These are phyloP conservation scores for Salvia rosmarinus DNA, from an alignment of 257 asterid genomes.

Conservation along the genomic window DNA sequence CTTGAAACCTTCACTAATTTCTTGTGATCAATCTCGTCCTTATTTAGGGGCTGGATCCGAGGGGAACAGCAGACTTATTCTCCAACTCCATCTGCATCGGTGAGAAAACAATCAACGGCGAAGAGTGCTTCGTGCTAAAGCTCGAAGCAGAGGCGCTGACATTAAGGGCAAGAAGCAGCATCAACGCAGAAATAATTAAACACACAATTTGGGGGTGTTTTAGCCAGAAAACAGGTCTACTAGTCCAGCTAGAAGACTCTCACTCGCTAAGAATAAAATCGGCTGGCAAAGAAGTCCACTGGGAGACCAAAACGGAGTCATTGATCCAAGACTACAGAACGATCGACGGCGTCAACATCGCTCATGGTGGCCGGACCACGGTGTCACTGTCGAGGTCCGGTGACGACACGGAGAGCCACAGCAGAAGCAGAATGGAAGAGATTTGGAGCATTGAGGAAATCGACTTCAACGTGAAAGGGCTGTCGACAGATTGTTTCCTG, in stretches of 20 bases:
- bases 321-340: slow-evolving; percentile 45
- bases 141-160: slow-evolving; percentile 39
- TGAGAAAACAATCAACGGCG: slow-evolving; percentile 40
- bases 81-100: slow-evolving; percentile 46
- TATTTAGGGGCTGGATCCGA: slow-evolving; percentile 50
- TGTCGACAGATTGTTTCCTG: slow-evolving; percentile 39
- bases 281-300: slow-evolving; percentile 26
- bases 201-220: slow-evolving; percentile 51
- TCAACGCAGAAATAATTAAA: slow-evolving; percentile 40
- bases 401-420: slow-evolving; percentile 11
- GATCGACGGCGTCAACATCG: slow-evolving; percentile 45
- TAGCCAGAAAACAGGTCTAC: slow-evolving; percentile 50
- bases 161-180: slow-evolving; percentile 36
- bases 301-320: slow-evolving; percentile 49
- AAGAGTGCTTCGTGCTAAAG: slow-evolving; percentile 52
- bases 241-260: slow-evolving; percentile 47
- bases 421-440: slow-evolving; percentile 41
- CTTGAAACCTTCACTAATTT: neutral
- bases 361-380: slow-evolving; percentile 45
- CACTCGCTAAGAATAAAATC: slow-evolving; percentile 38
- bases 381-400: slow-evolving; percentile 38
- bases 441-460: slow-evolving; percentile 49
- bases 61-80: slow-evolving; percentile 45
- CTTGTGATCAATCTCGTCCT: neutral
- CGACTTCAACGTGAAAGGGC: slow-evolving; percentile 48